Evolutionary conservation across 2,329 filamentous ascomycete species (phyloP), one percentile per base, ranked within the genome.

Genomic region (Alternaria sp.): DNA sequence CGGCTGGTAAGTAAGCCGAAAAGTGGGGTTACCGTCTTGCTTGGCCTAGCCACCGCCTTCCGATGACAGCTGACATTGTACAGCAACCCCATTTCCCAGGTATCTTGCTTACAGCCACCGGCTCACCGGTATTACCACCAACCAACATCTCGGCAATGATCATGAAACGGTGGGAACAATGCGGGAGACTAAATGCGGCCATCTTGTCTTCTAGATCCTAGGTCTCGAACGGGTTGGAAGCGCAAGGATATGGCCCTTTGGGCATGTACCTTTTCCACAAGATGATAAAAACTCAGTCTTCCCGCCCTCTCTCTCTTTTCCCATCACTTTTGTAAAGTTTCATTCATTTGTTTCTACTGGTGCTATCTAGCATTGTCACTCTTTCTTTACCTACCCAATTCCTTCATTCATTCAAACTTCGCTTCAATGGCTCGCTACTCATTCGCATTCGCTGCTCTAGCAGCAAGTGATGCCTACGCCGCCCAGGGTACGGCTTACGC

Each of bases 361-460:
- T 48, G 44, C 44, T 48, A 36, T 14, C 8, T 1, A 23, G 28
- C 44, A 36, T 48, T 36, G 2, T 48, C 31, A 36, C 14, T 26
- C 31, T 40, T 40, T 40, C 21, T 36, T 48, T n/a, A 11, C 23
- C 21, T 34, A 26, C 23, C 23, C 21, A n/a, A 48, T 5, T 36
- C 31, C 17, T 23, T 36, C 21, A 3, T 48, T 34, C 21, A 17
- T 48, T 34, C 31, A 48, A 26, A 34, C 31, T 48, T 48, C 31
- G 44, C 17, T 48, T 36, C 44, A 48, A 48, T 48, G 44, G 31
- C 44, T 48, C 44, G 44, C n/a, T 48, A 48, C 29, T 34, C 44
- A 13, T 48, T 48, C 21, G 44, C 44, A 26, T 48, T 48, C 31
- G 44, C 44, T 36, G 44, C 44, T 48, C 31, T 48, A 14, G 44